Conservation (phyloP, 78 protist genomes). For the Dictyostelium capitatum region DNA sequence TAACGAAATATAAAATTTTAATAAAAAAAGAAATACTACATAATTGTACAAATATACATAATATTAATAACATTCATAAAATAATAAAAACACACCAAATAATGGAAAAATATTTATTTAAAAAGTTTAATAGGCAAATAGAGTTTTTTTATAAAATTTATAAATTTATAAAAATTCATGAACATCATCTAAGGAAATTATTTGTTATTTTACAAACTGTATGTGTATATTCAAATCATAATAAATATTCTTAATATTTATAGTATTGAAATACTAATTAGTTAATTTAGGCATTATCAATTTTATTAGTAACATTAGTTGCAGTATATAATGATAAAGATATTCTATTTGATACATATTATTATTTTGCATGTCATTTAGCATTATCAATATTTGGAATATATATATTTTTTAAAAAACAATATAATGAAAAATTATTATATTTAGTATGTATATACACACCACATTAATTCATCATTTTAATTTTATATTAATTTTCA, state of each 20-base stretch:
- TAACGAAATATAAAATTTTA: neutral
- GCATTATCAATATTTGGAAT: slow-evolving; percentile 6
- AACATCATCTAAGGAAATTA: slow-evolving; percentile 13
- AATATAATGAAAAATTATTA: neutral
- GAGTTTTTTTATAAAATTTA: neutral
- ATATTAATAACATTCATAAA: no score
- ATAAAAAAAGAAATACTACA: neutral
- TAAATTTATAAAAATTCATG: neutral
- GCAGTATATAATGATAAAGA: neutral
- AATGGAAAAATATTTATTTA: neutral
- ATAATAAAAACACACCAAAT: neutral
- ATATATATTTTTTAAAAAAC: neutral
- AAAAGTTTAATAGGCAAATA: neutral
- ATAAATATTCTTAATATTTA: no score
- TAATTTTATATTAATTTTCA: neutral
- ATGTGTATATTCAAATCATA: neutral
- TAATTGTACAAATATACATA: no score
- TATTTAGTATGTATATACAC: neutral
- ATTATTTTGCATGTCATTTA: slow-evolving; percentile 7
- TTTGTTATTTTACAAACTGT: neutral
- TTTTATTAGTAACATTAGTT: neutral
- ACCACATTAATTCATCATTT: neutral
- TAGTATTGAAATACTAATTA: no score
- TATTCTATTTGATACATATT: neutral
- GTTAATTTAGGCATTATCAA: neutral